Evolutionary conservation across 2,329 filamentous ascomycete species (phyloP).

Genomic region (Coccinonectria pachysandricola): DNA sequence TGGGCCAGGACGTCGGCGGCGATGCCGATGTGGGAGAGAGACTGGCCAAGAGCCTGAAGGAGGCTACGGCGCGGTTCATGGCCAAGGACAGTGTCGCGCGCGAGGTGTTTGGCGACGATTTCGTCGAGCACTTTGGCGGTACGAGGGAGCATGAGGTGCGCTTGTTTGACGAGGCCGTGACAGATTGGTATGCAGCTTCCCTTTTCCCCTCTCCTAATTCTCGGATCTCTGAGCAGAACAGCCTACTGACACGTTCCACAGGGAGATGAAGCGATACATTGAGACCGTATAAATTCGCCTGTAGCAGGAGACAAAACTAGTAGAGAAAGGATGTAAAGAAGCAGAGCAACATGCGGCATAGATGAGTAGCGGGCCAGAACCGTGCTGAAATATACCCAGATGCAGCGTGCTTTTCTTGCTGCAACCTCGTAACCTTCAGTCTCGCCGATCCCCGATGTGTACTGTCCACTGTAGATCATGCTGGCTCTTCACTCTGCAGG

Average conservation of each 20-base stretch:
- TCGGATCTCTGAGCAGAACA: too few species aligned
- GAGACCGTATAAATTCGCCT: conserved; percentile 62
- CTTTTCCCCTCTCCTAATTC: too few species aligned
- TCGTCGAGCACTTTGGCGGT: conserved; percentile 91
- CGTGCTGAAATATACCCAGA: too few species aligned
- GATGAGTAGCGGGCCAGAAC: too few species aligned
- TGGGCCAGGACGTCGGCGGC: conserved; percentile 73
- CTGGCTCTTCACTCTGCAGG: too few species aligned
- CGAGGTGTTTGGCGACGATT: conserved; percentile 86
- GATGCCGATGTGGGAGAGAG: conserved; percentile 60
- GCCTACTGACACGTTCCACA: conserved; percentile 23
- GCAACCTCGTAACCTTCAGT: too few species aligned
- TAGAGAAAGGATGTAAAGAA: too few species aligned
- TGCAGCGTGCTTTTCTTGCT: too few species aligned
- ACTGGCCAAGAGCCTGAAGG: conserved; percentile 74
- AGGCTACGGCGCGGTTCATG: conserved; percentile 73
- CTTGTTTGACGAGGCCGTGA: conserved; percentile 91
- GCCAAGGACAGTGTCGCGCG: conserved; percentile 74
- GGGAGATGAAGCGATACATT: conserved; percentile 70
- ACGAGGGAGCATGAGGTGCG: conserved; percentile 85
- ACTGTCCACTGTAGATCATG: too few species aligned
- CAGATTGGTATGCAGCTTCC: conserved; percentile 87
- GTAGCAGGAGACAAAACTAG: too few species aligned
- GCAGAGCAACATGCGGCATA: too few species aligned
- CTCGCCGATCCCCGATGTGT: too few species aligned